Base-by-base conservation (phyloP, 208 protist genomes). In the Wallacemonas rigidus region DNA sequence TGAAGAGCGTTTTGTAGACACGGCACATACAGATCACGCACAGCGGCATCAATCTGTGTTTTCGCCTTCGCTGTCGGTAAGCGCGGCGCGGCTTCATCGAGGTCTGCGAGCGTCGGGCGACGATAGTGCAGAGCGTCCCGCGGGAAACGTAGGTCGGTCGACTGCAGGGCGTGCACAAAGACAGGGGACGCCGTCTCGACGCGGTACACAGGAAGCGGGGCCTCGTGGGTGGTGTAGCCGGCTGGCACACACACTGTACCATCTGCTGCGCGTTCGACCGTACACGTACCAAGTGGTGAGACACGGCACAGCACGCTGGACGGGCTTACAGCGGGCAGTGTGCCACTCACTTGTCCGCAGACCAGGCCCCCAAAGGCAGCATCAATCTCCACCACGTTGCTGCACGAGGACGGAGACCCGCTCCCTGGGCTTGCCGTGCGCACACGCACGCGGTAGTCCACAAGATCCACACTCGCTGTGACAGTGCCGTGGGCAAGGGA, bases 261-360 rank as follows among this genome's bases (percentile, higher is more conserved):
- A 7, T 72, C 77, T 8, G 65, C 1, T 55, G 14, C 48, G 44
- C 11, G 2, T 36, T 87, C 77, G 11, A 79, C 79, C 1, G 75
- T 82, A 69, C 86, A 91, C 1, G 85, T 80, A 43, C 91, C 91
- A 62, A 89, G 86, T 9, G 91, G 86, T 1, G 91, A 95, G 14
- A 95, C 87, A 44, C 84, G 87, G 58, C 88, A 89, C 5, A 85
- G 63, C 43, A 57, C 45, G 14, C 17, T 57, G 1, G 65, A 39
- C 6, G 64, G 55, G 11, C 5, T 7, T 65, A 74, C 11, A 15
- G 17, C 2, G 12, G 56, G 35, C 17, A 14, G 14, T 51, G 47
- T 5, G 53, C 43, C 12, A 17, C 54, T 48, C 14, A 81, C 74
- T 2, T n/a, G 17, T 2, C 73, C 76, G 45, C 76, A 80, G 17